Evolutionary conservation across 768 basidiomycete genomes (phyloP).

Genomic region (Candolleomyces eurysporus): DNA sequence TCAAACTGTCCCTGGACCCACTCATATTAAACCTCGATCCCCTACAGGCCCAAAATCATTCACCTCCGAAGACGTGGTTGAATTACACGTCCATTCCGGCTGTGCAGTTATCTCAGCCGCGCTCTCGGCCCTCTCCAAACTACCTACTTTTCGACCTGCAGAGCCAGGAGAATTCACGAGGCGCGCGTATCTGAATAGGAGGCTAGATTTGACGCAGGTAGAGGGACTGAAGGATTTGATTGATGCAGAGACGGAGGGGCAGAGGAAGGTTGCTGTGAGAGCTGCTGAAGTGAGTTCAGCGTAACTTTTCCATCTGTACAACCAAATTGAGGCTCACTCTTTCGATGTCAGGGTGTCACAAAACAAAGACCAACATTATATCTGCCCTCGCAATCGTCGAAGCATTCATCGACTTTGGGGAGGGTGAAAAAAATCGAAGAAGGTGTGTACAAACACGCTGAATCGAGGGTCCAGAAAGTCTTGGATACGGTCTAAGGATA

Average conservation of each 20-base stretch:
- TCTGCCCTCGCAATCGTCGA: constrained; percentile 77
- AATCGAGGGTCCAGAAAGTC: constrained; percentile 46
- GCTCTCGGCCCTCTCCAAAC: constrained; percentile 55
- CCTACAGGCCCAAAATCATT: constrained; percentile 71
- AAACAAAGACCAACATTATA: constrained; percentile 58
- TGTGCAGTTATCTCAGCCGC: constrained; percentile 75
- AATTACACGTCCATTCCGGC: constrained; percentile 86
- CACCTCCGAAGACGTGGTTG: constrained; percentile 79
- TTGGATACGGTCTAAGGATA: constrained; percentile 51
- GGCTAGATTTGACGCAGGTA: constrained; percentile 84
- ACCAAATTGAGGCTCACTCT: not conserved
- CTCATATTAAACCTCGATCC: too few relatives aligned
- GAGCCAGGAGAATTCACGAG: constrained; percentile 88
- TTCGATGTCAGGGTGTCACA: constrained; percentile 52
- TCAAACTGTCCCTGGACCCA: not conserved
- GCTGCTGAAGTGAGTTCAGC: constrained; percentile 62
- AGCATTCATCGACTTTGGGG: constrained; percentile 91
- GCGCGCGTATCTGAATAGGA: constrained; percentile 76
- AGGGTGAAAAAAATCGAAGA: constrained; percentile 88
- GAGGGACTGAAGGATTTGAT: constrained; percentile 87
- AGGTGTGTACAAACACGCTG: constrained; percentile 71
- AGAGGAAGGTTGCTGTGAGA: constrained; percentile 69
- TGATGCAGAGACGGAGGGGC: constrained; percentile 83
- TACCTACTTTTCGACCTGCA: constrained; percentile 73
- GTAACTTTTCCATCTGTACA: not conserved